Conservation (phyloP, 345 rosid species). For the Eucalyptus polyanthemos region DNA sequence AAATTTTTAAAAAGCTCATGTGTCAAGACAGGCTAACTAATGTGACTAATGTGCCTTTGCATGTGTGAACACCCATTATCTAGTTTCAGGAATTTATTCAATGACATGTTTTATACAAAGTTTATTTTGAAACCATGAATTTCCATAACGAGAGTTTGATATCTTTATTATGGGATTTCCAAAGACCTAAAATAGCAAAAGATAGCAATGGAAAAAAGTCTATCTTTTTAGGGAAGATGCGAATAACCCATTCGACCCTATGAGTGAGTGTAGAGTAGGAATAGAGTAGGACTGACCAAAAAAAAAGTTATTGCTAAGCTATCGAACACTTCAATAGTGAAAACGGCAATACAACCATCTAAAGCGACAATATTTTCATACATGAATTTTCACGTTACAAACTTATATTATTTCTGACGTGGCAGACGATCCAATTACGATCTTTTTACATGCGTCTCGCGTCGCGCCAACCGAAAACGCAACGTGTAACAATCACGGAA, state of each 20-base stretch:
- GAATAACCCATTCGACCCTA: neutral
- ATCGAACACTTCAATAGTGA: neutral
- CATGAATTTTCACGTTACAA: fast-evolving
- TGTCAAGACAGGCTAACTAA: neutral
- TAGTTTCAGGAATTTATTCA: neutral
- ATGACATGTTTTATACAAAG: fast-evolving
- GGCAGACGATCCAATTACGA: neutral
- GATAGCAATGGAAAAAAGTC: no score
- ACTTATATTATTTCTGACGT: neutral
- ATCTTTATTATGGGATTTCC: neutral
- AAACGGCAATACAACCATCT: neutral
- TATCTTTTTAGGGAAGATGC: no score
- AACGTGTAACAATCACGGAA: neutral
- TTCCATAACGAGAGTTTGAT: neutral
- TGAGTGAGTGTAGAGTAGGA: no score
- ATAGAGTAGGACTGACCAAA: no score
- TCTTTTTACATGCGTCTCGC: neutral
- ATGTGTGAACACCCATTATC: neutral
- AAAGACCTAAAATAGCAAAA: fast-evolving
- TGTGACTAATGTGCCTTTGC: neutral
- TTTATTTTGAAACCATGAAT: neutral
- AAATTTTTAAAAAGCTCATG: neutral
- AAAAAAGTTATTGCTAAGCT: neutral
- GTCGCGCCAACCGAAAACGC: neutral
- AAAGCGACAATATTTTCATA: neutral